Conservation (phyloP, 2,329 filamentous ascomycete species). For the Fusarium annulatum region DNA sequence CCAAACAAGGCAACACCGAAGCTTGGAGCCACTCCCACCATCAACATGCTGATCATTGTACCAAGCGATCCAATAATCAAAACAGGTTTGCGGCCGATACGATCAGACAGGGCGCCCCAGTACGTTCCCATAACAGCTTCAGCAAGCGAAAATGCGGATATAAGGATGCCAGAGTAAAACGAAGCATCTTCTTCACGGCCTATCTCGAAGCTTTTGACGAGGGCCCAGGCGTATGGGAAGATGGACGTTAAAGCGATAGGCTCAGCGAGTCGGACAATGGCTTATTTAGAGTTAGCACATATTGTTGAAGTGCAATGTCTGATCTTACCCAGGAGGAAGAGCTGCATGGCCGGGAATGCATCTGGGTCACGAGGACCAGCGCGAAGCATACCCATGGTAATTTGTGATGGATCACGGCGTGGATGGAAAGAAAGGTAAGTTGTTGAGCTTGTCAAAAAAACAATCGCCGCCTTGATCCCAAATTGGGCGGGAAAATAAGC, state of each 20-base stretch:
- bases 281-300: slow-evolving; percentile 56
- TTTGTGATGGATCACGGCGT: slow-evolving; percentile 26
- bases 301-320: slow-evolving; percentile 57
- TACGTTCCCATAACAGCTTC: slow-evolving; percentile 88
- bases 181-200: slow-evolving; percentile 80
- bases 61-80: slow-evolving; percentile 83
- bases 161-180: slow-evolving; percentile 88
- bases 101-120: slow-evolving; percentile 87
- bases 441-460: slow-evolving; percentile 9
- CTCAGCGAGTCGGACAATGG: slow-evolving; percentile 91
- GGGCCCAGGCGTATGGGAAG: slow-evolving; percentile 90
- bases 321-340: slow-evolving; percentile 82
- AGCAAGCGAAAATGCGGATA: slow-evolving; percentile 85
- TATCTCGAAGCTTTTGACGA: slow-evolving; percentile 80
- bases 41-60: slow-evolving; percentile 83
- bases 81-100: slow-evolving; percentile 85
- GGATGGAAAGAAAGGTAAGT: slow-evolving; percentile 3
- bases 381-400: slow-evolving; percentile 65
- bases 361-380: slow-evolving; percentile 69
- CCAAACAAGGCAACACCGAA: slow-evolving; percentile 86
- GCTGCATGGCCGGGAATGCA: slow-evolving; percentile 83
- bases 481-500: not conserved
- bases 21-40: slow-evolving; percentile 84
- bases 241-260: slow-evolving; percentile 94
- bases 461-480: slow-evolving; percentile 6